Base-by-base conservation (phyloP, 768 basidiomycete species). In the Termitomyces sp. region DNA sequence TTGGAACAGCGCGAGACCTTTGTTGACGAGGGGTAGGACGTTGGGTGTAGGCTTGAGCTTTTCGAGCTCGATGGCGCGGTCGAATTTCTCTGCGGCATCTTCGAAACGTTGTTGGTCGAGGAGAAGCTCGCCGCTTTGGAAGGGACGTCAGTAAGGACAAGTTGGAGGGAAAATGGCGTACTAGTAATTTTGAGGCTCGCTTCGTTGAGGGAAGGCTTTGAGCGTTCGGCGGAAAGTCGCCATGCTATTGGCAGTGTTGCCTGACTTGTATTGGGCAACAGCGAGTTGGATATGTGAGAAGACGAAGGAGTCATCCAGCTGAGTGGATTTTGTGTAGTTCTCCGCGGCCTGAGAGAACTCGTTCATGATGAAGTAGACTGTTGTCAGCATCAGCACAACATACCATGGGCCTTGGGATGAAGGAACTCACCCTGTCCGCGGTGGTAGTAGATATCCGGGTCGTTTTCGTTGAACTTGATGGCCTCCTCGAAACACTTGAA, bases 401-500 rank as follows among this genome's bases (percentile, higher is more conserved):
- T 7, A 16, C n/a, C 5, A 13, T 14, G 22, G 31, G 18, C 8
- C 42, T 27, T 44, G 43, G 36, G 63, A 31, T 14, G 20, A 13
- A 34, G 52, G 59, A 37, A 46, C 79, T 48, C 49, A 90, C 92
- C 92, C 79, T 99, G 97, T 46, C 96, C 97, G 64, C 95, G 92
- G 71, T 99, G 97, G 73, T 99, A 99, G 77, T 92, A 98, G 56
- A 97, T 93, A 71, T 98, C 96, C 0, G 96, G 88, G 72, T 98
- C 95, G 48, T 85, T 76, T 6, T 86, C 75, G 65, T 98, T 87
- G 63, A 89, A 82, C 64, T 80, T 78, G 67, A 94, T 87, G 1
- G 97, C 97, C 61, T 88, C 79, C 44, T 96, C 94, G 68, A 98
- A 98, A 69, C 89, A 91, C 58, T 88, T 84, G 72, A 98, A 94